Evolutionary conservation across 2,329 filamentous ascomycete species (phyloP), one percentile per base, ranked within the genome.

Genomic region (Aspergillus sojae): DNA sequence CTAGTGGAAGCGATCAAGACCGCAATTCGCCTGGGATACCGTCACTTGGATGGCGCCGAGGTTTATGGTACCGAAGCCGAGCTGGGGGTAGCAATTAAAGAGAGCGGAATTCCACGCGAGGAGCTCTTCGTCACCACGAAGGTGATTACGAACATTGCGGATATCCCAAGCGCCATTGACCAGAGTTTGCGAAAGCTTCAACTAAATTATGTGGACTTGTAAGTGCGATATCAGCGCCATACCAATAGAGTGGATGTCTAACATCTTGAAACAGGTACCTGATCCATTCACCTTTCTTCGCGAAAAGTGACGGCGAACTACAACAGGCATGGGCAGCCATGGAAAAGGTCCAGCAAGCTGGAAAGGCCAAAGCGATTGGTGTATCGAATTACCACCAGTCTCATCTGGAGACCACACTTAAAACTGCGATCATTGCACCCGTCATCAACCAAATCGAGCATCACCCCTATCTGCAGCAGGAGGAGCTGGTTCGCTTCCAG

Each of bases 31-130:
- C 71, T 88, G 3, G 88, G 86, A 16, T 90, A 88, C 71, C 77
- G 80, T 23, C 88, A 90, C 70, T 79, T 90, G 11, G 88, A 91
- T 73, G 85, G 86, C 28, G 88, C 88, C 7, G 87, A 89, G 72
- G 75, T 83, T 70, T 85, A 85, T 68, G 74, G 77, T 23, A 85
- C 80, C 1, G 83, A 85, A 68, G 65, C 67, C 21, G 83, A 85
- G 65, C 67, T 84, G 28, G 83, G 83, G 0, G 66, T 77, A 19
- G 83, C 82, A 0, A 83, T 85, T 66, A 78, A 80, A 58, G 80
- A 83, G 62, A 79, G 78, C 65, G 77, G 78, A 4, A 67, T 84
- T 2, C 69, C 79, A 14, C 78, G 83, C 34, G 78, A 83, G n/a
- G 75, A 83, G 60, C 71, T 85, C 3, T 84, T 82, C 64, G 74